Percentiles rank a stretch among this genome's conserved stretches.
These are phyloP conservation scores for Pythium apleroticum DNA, from an alignment of 352 stramenopile species.

Conservation along the genomic window DNA sequence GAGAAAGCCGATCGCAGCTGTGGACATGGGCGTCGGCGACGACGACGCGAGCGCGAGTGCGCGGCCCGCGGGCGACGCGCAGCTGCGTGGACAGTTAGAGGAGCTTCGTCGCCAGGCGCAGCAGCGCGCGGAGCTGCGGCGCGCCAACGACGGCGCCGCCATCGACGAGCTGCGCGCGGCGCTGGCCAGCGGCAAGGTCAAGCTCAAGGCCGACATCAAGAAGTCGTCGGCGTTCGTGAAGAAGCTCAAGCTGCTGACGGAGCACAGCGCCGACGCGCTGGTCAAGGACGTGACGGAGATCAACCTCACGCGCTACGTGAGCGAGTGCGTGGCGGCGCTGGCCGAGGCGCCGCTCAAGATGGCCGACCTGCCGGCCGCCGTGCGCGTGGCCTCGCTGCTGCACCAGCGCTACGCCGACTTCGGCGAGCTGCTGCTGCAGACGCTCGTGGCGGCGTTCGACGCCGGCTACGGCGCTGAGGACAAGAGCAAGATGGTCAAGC, in stretches of 20 bases:
- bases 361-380: slow-evolving; percentile 80
- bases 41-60: neutral
- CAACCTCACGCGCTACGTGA: slow-evolving; percentile 95
- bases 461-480: slow-evolving; percentile 58
- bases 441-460: slow-evolving; percentile 62
- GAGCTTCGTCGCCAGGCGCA: slow-evolving; percentile 43
- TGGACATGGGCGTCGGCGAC: neutral
- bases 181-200: slow-evolving; percentile 86
- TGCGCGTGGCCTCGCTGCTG: slow-evolving; percentile 87
- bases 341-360: slow-evolving; percentile 87
- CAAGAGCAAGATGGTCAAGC: slow-evolving; percentile 75
- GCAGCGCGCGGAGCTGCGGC: slow-evolving; percentile 46
- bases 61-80: slow-evolving; percentile 14
- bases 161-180: slow-evolving; percentile 62
- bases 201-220: slow-evolving; percentile 98
- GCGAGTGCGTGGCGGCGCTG: slow-evolving; percentile 91
- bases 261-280: slow-evolving; percentile 69
- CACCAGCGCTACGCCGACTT: slow-evolving; percentile 94
- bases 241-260: slow-evolving; percentile 89
- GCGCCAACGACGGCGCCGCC: slow-evolving; percentile 47
- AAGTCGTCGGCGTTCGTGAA: slow-evolving; percentile 98
- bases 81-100: slow-evolving; percentile 35
- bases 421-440: slow-evolving; percentile 46
- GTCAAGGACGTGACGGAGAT: slow-evolving; percentile 88
- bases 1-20: neutral